Evolutionary conservation across 2,329 filamentous ascomycete species (phyloP).

Genomic region (Fusarium sp.): DNA sequence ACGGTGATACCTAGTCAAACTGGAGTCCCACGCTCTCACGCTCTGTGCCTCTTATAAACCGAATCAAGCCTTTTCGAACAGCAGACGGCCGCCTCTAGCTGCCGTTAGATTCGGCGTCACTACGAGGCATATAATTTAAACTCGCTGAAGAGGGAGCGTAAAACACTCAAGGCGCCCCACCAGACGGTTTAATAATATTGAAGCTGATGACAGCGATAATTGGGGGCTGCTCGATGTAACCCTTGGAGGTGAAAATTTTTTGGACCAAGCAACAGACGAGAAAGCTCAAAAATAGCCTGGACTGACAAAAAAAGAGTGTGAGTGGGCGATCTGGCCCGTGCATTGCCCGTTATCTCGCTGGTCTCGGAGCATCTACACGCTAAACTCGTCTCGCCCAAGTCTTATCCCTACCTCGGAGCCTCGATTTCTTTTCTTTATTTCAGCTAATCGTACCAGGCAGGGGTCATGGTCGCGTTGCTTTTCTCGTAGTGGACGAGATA

Average conservation of each 20-base stretch:
- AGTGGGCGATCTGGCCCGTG: constrained; percentile 36
- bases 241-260: constrained; percentile 26
- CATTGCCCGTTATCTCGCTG: constrained; percentile 32
- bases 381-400: constrained; percentile 1
- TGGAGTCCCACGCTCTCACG: neutral
- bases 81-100: neutral
- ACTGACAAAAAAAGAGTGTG: constrained; percentile 17
- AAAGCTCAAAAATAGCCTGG: constrained; percentile 20
- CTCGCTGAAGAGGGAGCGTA: neutral
- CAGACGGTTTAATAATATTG: neutral
- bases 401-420: constrained; percentile 20
- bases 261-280: constrained; percentile 22
- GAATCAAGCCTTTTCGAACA: constrained; percentile 4
- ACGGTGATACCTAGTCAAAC: constrained; percentile 4
- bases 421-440: constrained; percentile 13
- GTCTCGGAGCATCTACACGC: constrained; percentile 1
- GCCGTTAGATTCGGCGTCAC: constrained; percentile 14
- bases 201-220: constrained; percentile 9
- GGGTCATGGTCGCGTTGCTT: neutral
- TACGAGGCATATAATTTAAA: constrained; percentile 20
- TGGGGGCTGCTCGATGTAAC: constrained; percentile 3
- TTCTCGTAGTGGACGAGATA: constrained; percentile 4
- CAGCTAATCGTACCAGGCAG: constrained; percentile 8
- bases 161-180: constrained; percentile 18
- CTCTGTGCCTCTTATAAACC: neutral